phyloP scores from a whole-genome alignment of 768 basidiomycete species.

The Mycena floridula region DNA sequence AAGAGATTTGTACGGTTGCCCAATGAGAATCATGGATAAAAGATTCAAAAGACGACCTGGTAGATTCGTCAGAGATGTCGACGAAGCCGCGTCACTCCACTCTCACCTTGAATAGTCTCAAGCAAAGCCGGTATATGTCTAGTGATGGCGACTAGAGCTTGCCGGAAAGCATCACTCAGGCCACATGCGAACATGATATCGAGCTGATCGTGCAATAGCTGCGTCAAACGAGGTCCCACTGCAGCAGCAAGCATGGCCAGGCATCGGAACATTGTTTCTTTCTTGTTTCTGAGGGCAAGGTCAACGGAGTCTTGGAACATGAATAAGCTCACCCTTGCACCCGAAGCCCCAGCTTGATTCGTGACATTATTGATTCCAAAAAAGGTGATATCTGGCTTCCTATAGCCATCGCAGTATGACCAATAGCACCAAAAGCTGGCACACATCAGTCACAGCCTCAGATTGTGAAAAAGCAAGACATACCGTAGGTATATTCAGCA shows the following conservation, averaged over 20 bases:
- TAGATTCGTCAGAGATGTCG: not conserved
- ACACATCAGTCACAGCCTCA: constrained; percentile 1
- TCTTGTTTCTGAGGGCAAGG: constrained; percentile 56
- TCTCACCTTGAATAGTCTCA: constrained; percentile 82
- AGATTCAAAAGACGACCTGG: constrained; percentile 86
- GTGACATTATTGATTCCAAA: constrained; percentile 83
- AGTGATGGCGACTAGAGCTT: constrained; percentile 80
- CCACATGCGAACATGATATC: constrained; percentile 96
- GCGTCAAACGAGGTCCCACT: constrained; percentile 93
- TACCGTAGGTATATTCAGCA: constrained; percentile 82
- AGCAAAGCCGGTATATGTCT: constrained; percentile 87
- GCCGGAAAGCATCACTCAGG: constrained; percentile 80
- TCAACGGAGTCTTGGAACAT: not conserved
- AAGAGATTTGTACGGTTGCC: constrained; percentile 80
- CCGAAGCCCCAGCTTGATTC: constrained; percentile 86
- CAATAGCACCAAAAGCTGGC: constrained; percentile 91
- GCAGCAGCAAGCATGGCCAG: constrained; percentile 93
- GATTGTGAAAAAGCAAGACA: too few species aligned
- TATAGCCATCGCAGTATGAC: constrained; percentile 88
- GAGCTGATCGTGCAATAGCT: constrained; percentile 91
- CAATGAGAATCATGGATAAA: constrained; percentile 73
- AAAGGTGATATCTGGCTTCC: constrained; percentile 95
- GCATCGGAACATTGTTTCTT: constrained; percentile 96
- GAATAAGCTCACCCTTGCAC: constrained; percentile 64
- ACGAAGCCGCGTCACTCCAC: not conserved